Percentiles rank a stretch among this genome's conserved stretches.
These are phyloP conservation scores for Talaromyces nanjingensis DNA, from an alignment of 495 filamentous ascomycete species.

Conservation along the genomic window DNA sequence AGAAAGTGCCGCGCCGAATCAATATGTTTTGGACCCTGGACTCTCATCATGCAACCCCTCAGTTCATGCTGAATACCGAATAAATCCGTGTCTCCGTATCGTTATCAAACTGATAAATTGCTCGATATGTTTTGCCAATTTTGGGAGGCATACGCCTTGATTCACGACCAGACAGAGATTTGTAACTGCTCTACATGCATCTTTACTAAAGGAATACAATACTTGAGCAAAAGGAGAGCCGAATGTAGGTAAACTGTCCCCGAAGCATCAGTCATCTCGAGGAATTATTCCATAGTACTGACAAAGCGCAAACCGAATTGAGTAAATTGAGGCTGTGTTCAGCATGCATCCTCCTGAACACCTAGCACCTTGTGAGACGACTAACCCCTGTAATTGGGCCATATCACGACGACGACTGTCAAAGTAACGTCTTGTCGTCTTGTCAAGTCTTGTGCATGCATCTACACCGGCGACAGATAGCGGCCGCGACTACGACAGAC, in stretches of 20 bases:
- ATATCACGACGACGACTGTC: background rate
- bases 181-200: background rate
- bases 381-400: background rate
- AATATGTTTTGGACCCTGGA: too few relatives aligned
- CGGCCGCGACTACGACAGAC: background rate
- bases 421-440: background rate
- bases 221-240: background rate
- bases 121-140: background rate
- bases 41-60: background rate
- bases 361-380: background rate
- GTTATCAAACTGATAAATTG: background rate
- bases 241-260: background rate
- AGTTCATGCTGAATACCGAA: background rate
- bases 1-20: too few relatives aligned
- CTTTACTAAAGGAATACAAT: background rate
- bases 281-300: background rate
- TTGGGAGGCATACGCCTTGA: background rate
- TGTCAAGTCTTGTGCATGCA: background rate
- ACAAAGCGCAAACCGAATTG: background rate
- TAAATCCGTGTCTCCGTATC: background rate
- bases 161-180: background rate
- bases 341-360: background rate
- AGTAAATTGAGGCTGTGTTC: background rate
- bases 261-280: background rate
- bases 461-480: background rate